Conservation (phyloP, 106 monocot species). For the Apostasia ramifera region DNA sequence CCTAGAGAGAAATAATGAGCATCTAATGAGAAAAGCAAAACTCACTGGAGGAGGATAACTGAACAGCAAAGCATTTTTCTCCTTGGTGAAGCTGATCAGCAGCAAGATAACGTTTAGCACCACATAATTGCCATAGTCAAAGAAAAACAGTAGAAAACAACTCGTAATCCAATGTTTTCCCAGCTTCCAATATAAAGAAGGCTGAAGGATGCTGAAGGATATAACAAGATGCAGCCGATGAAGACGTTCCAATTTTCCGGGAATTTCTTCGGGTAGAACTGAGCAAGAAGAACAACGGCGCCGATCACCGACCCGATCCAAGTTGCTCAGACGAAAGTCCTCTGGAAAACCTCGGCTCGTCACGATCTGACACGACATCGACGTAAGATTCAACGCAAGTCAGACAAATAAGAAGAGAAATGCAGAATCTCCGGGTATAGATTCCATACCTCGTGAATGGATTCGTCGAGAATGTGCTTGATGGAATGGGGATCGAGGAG, state of each 20-base stretch:
- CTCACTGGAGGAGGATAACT: constrained; percentile 83
- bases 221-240: constrained; percentile 78
- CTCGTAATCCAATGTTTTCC: no score
- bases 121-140: constrained; percentile 77
- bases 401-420: neutral
- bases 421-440: neutral
- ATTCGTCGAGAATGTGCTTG: constrained; percentile 91
- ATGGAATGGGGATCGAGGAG: constrained; percentile 79
- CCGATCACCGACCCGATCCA: constrained; percentile 63
- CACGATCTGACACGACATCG: constrained; percentile 43
- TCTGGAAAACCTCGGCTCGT: constrained; percentile 66
- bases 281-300: constrained; percentile 67
- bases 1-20: no score
- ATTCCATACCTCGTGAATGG: constrained; percentile 56
- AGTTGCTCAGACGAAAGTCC: constrained; percentile 69
- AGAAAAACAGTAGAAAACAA: constrained; percentile 13
- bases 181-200: neutral
- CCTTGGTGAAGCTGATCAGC: constrained; percentile 75
- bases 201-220: constrained; percentile 42
- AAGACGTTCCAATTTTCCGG: constrained; percentile 84
- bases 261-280: constrained; percentile 96
- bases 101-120: constrained; percentile 68
- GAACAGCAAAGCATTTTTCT: constrained; percentile 93
- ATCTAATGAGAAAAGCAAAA: neutral
- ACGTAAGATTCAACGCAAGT: neutral